Evolutionary conservation across 305 asterid genomes (phyloP).

Genomic region (Solanum hybrid): DNA sequence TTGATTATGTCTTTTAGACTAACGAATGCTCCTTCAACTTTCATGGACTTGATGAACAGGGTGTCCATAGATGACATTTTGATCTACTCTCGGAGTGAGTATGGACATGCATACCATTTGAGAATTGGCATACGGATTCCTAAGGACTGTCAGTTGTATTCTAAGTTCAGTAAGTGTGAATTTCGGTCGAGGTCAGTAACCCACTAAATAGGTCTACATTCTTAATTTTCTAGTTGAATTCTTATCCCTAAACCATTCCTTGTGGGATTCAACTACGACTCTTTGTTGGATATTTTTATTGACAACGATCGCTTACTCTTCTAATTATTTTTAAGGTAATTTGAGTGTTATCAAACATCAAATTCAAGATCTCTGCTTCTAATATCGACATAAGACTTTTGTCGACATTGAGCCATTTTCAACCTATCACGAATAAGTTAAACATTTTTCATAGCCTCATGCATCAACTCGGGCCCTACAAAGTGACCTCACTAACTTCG

Average conservation of each 20-base stretch:
- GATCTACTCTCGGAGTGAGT: not conserved
- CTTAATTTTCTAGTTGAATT: not conserved
- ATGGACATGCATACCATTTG: not conserved
- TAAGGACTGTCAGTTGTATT: not conserved
- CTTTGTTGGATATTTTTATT: not conserved
- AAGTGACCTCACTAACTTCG: not conserved
- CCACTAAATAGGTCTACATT: not conserved
- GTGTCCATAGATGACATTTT: not conserved
- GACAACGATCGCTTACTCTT: not conserved
- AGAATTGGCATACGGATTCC: not conserved
- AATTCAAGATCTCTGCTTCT: not conserved
- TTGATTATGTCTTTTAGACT: not conserved
- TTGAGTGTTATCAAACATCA: not conserved
- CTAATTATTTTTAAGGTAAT: not conserved
- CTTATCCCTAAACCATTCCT: not conserved
- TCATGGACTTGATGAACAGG: not conserved
- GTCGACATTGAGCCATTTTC: not conserved
- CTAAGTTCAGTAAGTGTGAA: not conserved
- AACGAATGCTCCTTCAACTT: not conserved
- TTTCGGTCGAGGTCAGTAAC: not conserved
- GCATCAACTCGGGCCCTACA: not conserved
- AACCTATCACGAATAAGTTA: not conserved
- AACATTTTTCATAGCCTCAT: not conserved
- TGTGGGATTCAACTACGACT: not conserved
- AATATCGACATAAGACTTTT: not conserved